Conservation (phyloP, 768 basidiomycete species). For the Rossbeevera mucosa region DNA sequence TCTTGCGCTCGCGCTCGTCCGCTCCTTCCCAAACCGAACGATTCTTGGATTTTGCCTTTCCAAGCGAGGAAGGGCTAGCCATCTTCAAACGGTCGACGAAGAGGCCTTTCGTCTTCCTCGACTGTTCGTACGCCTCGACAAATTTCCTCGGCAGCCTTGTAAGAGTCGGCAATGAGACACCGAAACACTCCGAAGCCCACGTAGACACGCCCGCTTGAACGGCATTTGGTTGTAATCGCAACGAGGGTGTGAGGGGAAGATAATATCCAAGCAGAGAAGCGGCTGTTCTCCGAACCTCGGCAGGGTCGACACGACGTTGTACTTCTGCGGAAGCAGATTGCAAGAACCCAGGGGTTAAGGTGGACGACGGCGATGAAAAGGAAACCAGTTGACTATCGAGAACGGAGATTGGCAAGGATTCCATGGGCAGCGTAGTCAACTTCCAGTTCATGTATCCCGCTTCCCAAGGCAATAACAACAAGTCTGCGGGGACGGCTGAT, state of each 20-base stretch:
- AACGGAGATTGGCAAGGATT: constrained; percentile 40
- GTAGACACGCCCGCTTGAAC: constrained; percentile 54
- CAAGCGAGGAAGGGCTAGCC: constrained; percentile 13
- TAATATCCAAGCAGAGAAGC: constrained; percentile 72
- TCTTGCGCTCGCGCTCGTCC: constrained; percentile 2
- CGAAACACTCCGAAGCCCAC: constrained; percentile 44
- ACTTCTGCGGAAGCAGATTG: constrained; percentile 28
- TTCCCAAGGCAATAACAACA: constrained; percentile 80
- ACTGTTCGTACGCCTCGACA: constrained; percentile 17
- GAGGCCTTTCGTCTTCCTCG: constrained; percentile 17
- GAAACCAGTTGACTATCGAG: constrained; percentile 12
- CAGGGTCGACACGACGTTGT: constrained; percentile 38
- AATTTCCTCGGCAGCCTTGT: constrained; percentile 21
- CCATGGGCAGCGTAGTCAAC: constrained; percentile 65
- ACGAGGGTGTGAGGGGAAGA: constrained; percentile 42
- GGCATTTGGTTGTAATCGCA: constrained; percentile 41
- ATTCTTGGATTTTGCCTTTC: constrained; percentile 21
- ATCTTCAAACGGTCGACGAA: constrained; percentile 20
- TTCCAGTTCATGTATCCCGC: constrained; percentile 57
- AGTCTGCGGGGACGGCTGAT: constrained; percentile 53
- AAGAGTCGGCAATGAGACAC: constrained; percentile 16
- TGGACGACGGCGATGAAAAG: constrained; percentile 9
- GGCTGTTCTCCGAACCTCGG: constrained; percentile 57
- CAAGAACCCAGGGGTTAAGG: constrained; percentile 23
- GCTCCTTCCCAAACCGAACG: constrained; percentile 25